Conservation (phyloP, 2,329 filamentous ascomycete genomes). For the Thermoascus crustaceus region DNA sequence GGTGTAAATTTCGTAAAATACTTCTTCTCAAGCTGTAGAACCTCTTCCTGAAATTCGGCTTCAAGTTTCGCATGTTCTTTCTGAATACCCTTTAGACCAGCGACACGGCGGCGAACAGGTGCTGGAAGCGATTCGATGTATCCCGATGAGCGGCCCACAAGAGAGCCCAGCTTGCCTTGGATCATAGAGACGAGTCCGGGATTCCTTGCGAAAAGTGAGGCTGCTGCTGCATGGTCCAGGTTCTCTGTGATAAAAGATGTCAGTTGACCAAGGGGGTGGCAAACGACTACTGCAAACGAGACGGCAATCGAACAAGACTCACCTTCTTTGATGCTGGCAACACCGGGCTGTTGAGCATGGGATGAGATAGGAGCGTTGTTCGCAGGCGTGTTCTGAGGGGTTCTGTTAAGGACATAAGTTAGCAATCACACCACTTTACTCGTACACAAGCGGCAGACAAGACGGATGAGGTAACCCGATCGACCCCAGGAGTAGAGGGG, state of each 20-base stretch:
- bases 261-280: slow-evolving; percentile 11
- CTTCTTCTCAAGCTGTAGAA: slow-evolving; percentile 97
- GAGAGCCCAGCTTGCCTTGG: slow-evolving; percentile 85
- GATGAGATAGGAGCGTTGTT: slow-evolving; percentile 96
- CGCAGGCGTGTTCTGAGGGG: slow-evolving; percentile 95
- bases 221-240: slow-evolving; percentile 75
- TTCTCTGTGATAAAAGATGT: slow-evolving; percentile 59
- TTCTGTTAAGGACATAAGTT: slow-evolving; percentile 50
- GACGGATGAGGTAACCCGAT: slow-evolving; percentile 1
- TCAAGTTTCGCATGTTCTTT: slow-evolving; percentile 98
- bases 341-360: slow-evolving; percentile 88
- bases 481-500: slow-evolving; percentile 7
- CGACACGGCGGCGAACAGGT: slow-evolving; percentile 83
- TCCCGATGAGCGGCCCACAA: slow-evolving; percentile 90
- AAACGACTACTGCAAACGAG: slow-evolving; percentile 5
- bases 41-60: slow-evolving; percentile 96
- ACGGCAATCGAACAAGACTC: slow-evolving; percentile 29
- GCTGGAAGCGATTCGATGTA: slow-evolving; percentile 94
- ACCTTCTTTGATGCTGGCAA: slow-evolving; percentile 98
- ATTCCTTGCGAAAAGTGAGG: slow-evolving; percentile 91
- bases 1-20: slow-evolving; percentile 99
- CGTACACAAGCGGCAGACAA: not conserved
- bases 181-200: slow-evolving; percentile 94
- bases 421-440: slow-evolving; percentile 10
- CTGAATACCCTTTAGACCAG: slow-evolving; percentile 94